A percentile compares a stretch with the other conserved stretches of the same genome.
Conservation (phyloP, 2,329 filamentous ascomycete genomes). For the Microsporum ferrugineum region DNA sequence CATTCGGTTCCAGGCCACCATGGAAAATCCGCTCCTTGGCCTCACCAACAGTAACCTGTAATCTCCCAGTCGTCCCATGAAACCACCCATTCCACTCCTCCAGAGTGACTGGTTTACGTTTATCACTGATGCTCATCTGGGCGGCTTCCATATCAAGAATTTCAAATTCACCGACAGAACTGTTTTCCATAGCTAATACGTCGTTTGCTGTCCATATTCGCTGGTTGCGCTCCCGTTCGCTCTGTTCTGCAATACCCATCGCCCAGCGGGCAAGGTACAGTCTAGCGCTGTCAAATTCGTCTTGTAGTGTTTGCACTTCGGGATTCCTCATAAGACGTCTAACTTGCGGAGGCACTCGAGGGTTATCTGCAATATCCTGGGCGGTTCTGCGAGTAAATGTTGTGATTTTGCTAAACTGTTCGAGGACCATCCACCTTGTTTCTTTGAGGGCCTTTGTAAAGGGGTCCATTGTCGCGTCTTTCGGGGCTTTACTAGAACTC, state of each 20-base stretch:
- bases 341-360: slow-evolving; percentile 79
- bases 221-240: slow-evolving; percentile 72
- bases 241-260: slow-evolving; percentile 97
- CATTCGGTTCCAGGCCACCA: slow-evolving; percentile 75
- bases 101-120: slow-evolving; percentile 63
- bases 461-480: slow-evolving; percentile 76
- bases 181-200: slow-evolving; percentile 86
- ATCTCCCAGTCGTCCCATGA: slow-evolving; percentile 58
- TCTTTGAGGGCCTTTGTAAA: slow-evolving; percentile 90
- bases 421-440: slow-evolving; percentile 88
- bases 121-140: slow-evolving; percentile 62
- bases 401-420: slow-evolving; percentile 94
- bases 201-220: slow-evolving; percentile 89
- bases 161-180: slow-evolving; percentile 91
- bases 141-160: slow-evolving; percentile 69
- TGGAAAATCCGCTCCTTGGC: slow-evolving; percentile 97
- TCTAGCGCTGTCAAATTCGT: slow-evolving; percentile 93
- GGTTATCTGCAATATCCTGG: slow-evolving; percentile 83
- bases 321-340: slow-evolving; percentile 75
- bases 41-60: slow-evolving; percentile 75
- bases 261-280: slow-evolving; percentile 94
- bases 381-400: slow-evolving; percentile 89
- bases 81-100: slow-evolving; percentile 91
- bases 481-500: slow-evolving; percentile 19
- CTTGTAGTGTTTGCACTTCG: slow-evolving; percentile 87